phyloP scores from a whole-genome alignment of 257 asterid genomes.

The Verbena officinalis region DNA sequence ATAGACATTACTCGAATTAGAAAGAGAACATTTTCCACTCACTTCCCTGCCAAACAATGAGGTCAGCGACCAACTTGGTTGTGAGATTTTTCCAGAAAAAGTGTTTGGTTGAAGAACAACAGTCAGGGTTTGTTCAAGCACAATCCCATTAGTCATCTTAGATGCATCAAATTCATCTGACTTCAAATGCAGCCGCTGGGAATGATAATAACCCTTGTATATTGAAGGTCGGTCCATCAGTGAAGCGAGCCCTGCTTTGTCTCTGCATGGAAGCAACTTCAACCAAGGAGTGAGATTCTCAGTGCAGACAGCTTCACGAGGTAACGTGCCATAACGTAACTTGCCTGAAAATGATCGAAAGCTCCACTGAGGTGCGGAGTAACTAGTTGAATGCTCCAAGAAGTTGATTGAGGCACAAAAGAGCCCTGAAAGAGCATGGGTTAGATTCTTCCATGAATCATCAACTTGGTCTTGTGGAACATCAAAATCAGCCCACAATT shows the following conservation, averaged over 20 bases:
- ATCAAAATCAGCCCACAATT: conserved; percentile 95
- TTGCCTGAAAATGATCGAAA: conserved; percentile 61
- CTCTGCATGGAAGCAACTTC: conserved; percentile 98
- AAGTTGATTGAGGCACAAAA: conserved; percentile 98
- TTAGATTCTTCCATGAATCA: conserved; percentile 85
- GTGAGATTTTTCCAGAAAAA: conserved; percentile 47
- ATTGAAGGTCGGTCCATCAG: conserved; percentile 92
- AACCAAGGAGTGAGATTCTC: conserved; percentile 99
- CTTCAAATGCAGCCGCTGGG: conserved; percentile 81
- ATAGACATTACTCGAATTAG: conserved; percentile 75
- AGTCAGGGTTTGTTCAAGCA: conserved; percentile 90
- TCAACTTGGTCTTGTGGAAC: conserved; percentile 80
- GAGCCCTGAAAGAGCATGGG: conserved; percentile 97
- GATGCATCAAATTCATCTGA: conserved; percentile 63
- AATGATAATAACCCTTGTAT: conserved; percentile 81
- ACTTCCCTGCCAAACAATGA: conserved; percentile 87
- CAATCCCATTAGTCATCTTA: conserved; percentile 50
- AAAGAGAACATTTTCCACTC: conserved; percentile 67
- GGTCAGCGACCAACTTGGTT: conserved; percentile 87
- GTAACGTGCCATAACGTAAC: conserved; percentile 86
- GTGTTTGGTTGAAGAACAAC: conserved; percentile 79
- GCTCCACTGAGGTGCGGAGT: conserved; percentile 83
- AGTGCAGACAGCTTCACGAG: conserved; percentile 99
- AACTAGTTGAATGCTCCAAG: conserved; percentile 82
- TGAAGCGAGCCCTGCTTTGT: conserved; percentile 88